These are phyloP conservation scores for Russula compacta DNA, from an alignment of 768 basidiomycete species.

Conservation along the genomic window DNA sequence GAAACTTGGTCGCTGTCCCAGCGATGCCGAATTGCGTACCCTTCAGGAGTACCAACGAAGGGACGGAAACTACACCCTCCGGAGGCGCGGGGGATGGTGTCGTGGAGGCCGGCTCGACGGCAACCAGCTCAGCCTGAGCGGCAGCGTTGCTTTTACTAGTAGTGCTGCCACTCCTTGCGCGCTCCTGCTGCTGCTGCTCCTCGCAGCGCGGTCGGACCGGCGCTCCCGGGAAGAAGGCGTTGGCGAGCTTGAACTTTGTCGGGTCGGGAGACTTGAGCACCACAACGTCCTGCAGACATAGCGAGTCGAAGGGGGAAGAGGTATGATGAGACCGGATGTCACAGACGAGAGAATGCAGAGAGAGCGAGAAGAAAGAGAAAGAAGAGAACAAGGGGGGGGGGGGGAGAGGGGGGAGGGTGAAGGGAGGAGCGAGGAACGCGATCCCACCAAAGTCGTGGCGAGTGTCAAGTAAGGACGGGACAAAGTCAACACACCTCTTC, in stretches of 20 bases:
- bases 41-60: constrained; percentile 12
- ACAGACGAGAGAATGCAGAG: constrained; percentile 8
- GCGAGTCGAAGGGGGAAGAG: constrained; percentile 8
- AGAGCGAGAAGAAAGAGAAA: not conserved
- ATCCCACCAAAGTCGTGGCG: constrained; percentile 4
- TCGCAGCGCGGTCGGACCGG: not conserved
- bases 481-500: constrained; percentile 18
- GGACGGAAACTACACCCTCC: not conserved
- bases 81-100: constrained; percentile 12
- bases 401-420: not conserved
- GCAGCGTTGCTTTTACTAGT: not conserved
- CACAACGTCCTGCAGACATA: constrained; percentile 18
- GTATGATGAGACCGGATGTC: constrained; percentile 13
- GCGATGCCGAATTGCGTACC: constrained; percentile 7
- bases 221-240: constrained; percentile 4
- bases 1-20: constrained; percentile 6
- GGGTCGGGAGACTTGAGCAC: constrained; percentile 16
- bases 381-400: not conserved
- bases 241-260: constrained; percentile 18
- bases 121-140: not conserved
- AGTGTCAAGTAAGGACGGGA: constrained; percentile 8
- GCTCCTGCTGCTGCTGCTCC: not conserved
- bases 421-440: not conserved
- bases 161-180: not conserved
- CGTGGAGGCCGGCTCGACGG: constrained; percentile 12